Conservation (phyloP, 2,329 filamentous ascomycete genomes). For the Alternaria dauci region DNA sequence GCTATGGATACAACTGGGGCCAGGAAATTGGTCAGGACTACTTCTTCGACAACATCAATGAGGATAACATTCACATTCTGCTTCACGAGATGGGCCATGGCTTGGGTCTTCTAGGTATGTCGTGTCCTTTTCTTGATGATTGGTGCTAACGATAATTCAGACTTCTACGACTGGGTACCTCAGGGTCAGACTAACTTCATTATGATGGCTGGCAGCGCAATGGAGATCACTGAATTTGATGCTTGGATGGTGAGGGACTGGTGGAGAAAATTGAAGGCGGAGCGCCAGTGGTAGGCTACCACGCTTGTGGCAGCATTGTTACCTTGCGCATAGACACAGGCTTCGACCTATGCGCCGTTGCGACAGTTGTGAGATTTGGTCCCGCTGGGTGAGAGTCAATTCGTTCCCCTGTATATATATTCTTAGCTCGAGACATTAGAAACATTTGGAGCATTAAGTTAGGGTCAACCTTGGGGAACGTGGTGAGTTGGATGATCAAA, state of each 20-base stretch:
- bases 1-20: constrained; percentile 59
- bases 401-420: background rate
- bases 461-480: too few relatives aligned
- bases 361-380: too few relatives aligned
- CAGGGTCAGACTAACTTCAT: constrained; percentile 54
- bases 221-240: constrained; percentile 58
- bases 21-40: constrained; percentile 56
- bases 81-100: constrained; percentile 58
- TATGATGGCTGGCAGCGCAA: constrained; percentile 57
- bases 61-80: constrained; percentile 55
- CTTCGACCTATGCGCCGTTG: too few relatives aligned
- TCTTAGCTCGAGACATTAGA: background rate
- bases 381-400: background rate
- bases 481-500: background rate
- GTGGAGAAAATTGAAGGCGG: constrained; percentile 51
- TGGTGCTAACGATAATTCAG: constrained; percentile 2
- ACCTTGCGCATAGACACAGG: background rate
- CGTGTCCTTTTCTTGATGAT: background rate
- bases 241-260: constrained; percentile 61
- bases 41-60: constrained; percentile 51
- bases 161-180: constrained; percentile 58
- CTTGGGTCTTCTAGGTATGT: constrained; percentile 46
- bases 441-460: background rate
- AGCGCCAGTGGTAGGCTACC: constrained; percentile 21
- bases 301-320: too few relatives aligned